These are phyloP conservation scores for Poteriospumella lacustris DNA, from an alignment of 108 stramenopile genomes.

Conservation along the genomic window DNA sequence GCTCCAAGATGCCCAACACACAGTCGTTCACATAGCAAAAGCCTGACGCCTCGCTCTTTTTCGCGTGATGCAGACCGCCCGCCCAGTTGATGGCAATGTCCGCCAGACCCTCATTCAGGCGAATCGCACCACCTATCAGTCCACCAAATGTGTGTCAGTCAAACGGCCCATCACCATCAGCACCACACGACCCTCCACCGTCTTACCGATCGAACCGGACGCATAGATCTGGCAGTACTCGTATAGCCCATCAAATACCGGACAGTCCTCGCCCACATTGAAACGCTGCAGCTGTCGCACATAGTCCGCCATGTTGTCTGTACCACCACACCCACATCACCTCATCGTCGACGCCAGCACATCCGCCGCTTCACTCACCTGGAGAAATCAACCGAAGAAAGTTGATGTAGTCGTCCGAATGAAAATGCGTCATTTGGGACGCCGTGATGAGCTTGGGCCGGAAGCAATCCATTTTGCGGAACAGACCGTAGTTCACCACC, in stretches of 20 bases:
- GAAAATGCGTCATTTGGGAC: conserved; percentile 92
- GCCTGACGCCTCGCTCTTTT: conserved; percentile 94
- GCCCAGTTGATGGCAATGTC: conserved; percentile 99
- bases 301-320: conserved; percentile 89
- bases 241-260: conserved; percentile 96
- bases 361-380: background rate
- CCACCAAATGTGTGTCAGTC: background rate
- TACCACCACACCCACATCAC: background rate
- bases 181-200: background rate
- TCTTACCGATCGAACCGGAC: conserved; percentile 75
- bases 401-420: conserved; percentile 98
- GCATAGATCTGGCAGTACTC: conserved; percentile 97
- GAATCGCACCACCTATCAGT: conserved; percentile 73
- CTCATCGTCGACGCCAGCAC: background rate
- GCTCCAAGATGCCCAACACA: conserved; percentile 93
- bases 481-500: conserved; percentile 94
- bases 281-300: conserved; percentile 71
- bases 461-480: conserved; percentile 94
- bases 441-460: conserved; percentile 83
- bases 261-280: conserved; percentile 99
- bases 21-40: conserved; percentile 99
- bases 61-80: conserved; percentile 97
- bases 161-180: background rate
- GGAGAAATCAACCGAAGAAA: conserved; percentile 93
- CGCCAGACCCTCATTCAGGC: conserved; percentile 77